Conservation (phyloP, 2,329 filamentous ascomycete genomes). For the Fusarium foetens region DNA sequence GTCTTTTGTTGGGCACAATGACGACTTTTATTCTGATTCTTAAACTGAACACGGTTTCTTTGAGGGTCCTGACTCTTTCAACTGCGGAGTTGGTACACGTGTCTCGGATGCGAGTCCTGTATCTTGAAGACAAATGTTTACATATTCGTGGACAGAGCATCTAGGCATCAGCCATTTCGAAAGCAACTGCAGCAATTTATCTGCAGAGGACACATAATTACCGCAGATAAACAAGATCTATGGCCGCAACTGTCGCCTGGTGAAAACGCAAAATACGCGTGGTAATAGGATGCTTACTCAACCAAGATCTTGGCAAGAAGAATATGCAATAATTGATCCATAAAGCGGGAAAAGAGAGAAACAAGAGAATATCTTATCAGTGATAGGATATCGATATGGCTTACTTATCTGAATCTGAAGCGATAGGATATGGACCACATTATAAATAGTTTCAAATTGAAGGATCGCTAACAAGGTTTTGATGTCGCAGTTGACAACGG, state of each 20-base stretch:
- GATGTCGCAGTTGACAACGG: not conserved
- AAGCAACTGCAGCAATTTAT: not conserved
- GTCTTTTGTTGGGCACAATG: not conserved
- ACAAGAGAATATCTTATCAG: too few relatives aligned
- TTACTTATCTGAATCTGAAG: not conserved
- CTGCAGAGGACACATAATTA: not conserved
- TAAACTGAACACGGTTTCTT: slow-evolving; percentile 16
- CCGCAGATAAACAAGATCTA: not conserved
- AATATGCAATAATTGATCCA: not conserved
- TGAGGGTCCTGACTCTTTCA: not conserved
- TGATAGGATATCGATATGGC: not conserved
- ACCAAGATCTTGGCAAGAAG: not conserved
- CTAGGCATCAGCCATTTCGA: not conserved
- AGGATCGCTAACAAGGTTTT: not conserved
- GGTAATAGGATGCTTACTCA: not conserved
- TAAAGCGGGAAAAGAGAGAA: not conserved
- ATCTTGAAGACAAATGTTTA: slow-evolving; percentile 17
- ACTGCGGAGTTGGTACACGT: not conserved
- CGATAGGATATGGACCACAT: not conserved
- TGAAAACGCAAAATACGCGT: not conserved
- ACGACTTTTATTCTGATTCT: not conserved
- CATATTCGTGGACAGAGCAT: not conserved
- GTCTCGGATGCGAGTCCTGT: slow-evolving; percentile 7
- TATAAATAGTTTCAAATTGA: not conserved
- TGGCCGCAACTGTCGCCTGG: not conserved